These are phyloP conservation scores for Candida sp. DNA, from an alignment of 1,139 yeast species.

Conservation along the genomic window DNA sequence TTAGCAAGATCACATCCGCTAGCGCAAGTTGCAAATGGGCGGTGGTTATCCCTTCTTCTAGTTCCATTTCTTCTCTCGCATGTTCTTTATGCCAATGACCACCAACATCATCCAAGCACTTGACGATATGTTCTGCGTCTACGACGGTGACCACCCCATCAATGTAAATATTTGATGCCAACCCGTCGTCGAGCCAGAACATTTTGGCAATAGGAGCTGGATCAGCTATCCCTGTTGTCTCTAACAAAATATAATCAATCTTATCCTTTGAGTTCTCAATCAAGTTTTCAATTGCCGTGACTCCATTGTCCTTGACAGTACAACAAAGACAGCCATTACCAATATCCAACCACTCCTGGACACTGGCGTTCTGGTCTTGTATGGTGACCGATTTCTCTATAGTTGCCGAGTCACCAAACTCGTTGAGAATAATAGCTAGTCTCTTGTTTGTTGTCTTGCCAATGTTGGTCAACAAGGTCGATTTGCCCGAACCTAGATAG, in stretches of 20 bases:
- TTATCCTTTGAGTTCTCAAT: slow-evolving; percentile 71
- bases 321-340: slow-evolving; percentile 98
- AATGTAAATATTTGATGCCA: slow-evolving; percentile 81
- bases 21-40: slow-evolving; percentile 91
- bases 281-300: slow-evolving; percentile 88
- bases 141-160: slow-evolving; percentile 96
- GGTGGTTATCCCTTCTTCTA: slow-evolving; percentile 65
- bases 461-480: slow-evolving; percentile 78
- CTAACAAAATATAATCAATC: slow-evolving; percentile 88
- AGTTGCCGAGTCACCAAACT: slow-evolving; percentile 86
- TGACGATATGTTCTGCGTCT: slow-evolving; percentile 72
- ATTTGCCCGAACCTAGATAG: slow-evolving; percentile 93
- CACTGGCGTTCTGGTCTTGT: slow-evolving; percentile 57
- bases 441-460: slow-evolving; percentile 71
- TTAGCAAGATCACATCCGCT: slow-evolving; percentile 81
- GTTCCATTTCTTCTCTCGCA: slow-evolving; percentile 28
- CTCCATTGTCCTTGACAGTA: slow-evolving; percentile 94
- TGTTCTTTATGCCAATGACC: slow-evolving; percentile 56
- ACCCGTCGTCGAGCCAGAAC: slow-evolving; percentile 97
- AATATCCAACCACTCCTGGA: slow-evolving; percentile 94
- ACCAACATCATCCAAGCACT: slow-evolving; percentile 72
- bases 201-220: slow-evolving; percentile 96
- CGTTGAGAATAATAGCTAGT: slow-evolving; percentile 91
- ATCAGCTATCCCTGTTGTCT: slow-evolving; percentile 98
- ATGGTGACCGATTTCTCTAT: slow-evolving; percentile 89